Evolutionary conservation across 1,284 basidiomycete species (phyloP).

Genomic region (Coniophora puteana): DNA sequence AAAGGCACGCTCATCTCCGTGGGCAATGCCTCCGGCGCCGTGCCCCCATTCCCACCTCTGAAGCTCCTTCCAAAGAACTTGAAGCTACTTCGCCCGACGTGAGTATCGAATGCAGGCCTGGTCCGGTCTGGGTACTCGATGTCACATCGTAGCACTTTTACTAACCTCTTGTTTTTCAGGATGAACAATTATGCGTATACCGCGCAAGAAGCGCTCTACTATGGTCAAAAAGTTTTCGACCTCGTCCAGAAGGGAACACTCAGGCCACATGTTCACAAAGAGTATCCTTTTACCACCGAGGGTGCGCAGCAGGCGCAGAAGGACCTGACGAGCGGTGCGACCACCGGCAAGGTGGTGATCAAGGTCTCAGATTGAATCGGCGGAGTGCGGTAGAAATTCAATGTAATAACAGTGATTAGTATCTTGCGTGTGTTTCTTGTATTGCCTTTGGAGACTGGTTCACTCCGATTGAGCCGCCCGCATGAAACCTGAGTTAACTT

Average conservation of each 20-base stretch:
- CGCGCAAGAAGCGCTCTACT: slow-evolving; percentile 20
- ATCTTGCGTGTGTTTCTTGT: too few relatives aligned
- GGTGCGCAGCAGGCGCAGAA: slow-evolving; percentile 76
- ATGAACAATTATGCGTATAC: slow-evolving; percentile 54
- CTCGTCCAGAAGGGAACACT: slow-evolving; percentile 60
- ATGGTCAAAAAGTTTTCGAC: slow-evolving; percentile 66
- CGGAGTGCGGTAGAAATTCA: too few relatives aligned
- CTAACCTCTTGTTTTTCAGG: slow-evolving; percentile 27
- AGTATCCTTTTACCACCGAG: slow-evolving; percentile 83
- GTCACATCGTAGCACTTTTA: not conserved
- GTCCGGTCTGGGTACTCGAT: slow-evolving; percentile 1
- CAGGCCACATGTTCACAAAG: slow-evolving; percentile 71
- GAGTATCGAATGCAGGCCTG: slow-evolving; percentile 22
- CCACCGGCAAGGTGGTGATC: slow-evolving; percentile 81
- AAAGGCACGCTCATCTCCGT: slow-evolving; percentile 87
- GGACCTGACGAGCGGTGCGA: slow-evolving; percentile 78
- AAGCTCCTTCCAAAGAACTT: slow-evolving; percentile 83
- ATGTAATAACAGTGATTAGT: too few relatives aligned
- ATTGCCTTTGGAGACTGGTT: too few relatives aligned
- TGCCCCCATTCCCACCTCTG: slow-evolving; percentile 69
- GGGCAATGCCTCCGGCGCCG: slow-evolving; percentile 88
- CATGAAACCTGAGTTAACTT: too few relatives aligned
- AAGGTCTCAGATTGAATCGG: slow-evolving; percentile 40
- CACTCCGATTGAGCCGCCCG: too few relatives aligned
- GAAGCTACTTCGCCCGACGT: slow-evolving; percentile 76